These are phyloP conservation scores for Lactarius indigo DNA, from an alignment of 768 basidiomycete species.

Conservation along the genomic window DNA sequence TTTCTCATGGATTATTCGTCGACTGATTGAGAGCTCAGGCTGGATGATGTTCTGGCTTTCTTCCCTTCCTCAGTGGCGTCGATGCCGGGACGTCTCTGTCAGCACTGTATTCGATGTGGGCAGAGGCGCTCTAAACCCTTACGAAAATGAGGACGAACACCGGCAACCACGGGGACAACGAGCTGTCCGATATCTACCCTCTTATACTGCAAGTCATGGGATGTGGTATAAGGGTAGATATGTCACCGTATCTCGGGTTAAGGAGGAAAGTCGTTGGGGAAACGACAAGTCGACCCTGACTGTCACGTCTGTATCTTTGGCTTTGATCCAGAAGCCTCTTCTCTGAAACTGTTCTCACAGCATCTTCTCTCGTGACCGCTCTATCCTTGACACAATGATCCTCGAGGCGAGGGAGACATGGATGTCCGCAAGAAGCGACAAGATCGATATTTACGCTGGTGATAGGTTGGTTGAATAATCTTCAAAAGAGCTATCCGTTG, in stretches of 20 bases:
- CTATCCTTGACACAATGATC: slow-evolving; percentile 24
- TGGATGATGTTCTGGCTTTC: slow-evolving; percentile 74
- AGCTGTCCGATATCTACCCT: slow-evolving; percentile 43
- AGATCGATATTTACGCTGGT: slow-evolving; percentile 43
- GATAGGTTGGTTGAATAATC: slow-evolving; percentile 35
- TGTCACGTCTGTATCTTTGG: slow-evolving; percentile 40
- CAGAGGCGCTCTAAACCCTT: slow-evolving; percentile 31
- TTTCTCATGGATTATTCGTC: slow-evolving; percentile 3
- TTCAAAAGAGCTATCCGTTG: not conserved
- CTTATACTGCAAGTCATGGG: slow-evolving; percentile 37
- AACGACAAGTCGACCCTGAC: slow-evolving; percentile 39
- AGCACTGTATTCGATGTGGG: slow-evolving; percentile 43
- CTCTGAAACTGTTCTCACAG: slow-evolving; percentile 10
- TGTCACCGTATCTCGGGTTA: slow-evolving; percentile 33
- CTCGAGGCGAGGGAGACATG: slow-evolving; percentile 21
- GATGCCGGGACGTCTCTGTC: slow-evolving; percentile 49
- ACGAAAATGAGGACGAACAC: slow-evolving; percentile 8
- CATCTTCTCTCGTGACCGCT: slow-evolving; percentile 19
- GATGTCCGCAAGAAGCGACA: slow-evolving; percentile 13
- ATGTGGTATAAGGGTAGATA: slow-evolving; percentile 46
- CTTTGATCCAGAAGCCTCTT: not conserved
- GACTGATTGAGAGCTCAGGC: slow-evolving; percentile 35
- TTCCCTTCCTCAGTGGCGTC: slow-evolving; percentile 56
- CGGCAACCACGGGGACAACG: slow-evolving; percentile 10
- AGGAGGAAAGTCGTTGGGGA: slow-evolving; percentile 36